Conservation (phyloP, 495 filamentous ascomycete species). For the Penicillium silybi region DNA sequence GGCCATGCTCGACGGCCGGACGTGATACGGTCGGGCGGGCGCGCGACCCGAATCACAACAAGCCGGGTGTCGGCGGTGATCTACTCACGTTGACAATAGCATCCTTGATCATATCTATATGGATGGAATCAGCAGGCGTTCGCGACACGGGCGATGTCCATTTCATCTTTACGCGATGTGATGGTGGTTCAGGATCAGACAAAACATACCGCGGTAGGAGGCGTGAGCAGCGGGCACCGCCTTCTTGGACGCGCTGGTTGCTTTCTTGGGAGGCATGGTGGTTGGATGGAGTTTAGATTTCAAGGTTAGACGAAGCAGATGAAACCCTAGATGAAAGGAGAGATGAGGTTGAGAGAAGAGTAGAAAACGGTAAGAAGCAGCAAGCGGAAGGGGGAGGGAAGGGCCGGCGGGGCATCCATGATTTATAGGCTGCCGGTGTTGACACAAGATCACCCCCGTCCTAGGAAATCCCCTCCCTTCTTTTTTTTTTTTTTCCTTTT, state of each 20-base stretch:
- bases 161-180: conserved; percentile 40
- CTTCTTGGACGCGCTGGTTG: conserved; percentile 47
- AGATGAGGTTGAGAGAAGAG: conserved; percentile 6
- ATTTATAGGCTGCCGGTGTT: conserved; percentile 50
- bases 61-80: conserved; percentile 32
- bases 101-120: conserved; percentile 66
- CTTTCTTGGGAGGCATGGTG: conserved; percentile 56
- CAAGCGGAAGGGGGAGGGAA: conserved; percentile 38
- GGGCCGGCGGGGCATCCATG: conserved; percentile 46
- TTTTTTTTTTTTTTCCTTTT: conserved; percentile 13
- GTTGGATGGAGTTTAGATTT: conserved; percentile 13
- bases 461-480: conserved; percentile 13
- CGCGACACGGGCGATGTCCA: conserved; percentile 37
- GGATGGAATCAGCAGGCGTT: conserved; percentile 44
- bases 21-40: conserved; percentile 48
- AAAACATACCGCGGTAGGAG: conserved; percentile 59
- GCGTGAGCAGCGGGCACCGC: conserved; percentile 47
- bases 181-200: conserved; percentile 38
- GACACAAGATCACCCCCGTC: conserved; percentile 40
- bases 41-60: conserved; percentile 36
- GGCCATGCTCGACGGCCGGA: conserved; percentile 21
- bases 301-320: neutral
- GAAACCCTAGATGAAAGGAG: neutral
- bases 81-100: conserved; percentile 63
- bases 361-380: conserved; percentile 21